Evolutionary conservation across 306 rosid species (phyloP).

Genomic region (Malus asiatica): DNA sequence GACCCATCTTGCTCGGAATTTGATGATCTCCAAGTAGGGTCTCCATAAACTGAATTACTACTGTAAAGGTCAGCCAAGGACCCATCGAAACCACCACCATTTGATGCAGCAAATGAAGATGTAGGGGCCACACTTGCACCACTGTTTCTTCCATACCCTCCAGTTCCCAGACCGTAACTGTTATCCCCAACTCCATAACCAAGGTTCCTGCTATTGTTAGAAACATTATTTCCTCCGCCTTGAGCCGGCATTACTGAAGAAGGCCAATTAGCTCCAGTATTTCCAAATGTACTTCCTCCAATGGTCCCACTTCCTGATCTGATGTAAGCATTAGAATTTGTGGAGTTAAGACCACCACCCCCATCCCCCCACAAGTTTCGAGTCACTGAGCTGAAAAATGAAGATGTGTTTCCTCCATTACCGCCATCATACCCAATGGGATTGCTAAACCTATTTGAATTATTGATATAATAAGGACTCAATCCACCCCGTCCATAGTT

Average conservation of each 20-base stretch:
- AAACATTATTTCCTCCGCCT: constrained; percentile 53
- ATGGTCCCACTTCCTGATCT: constrained; percentile 71
- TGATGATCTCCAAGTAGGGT: constrained; percentile 84
- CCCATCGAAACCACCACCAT: constrained; percentile 80
- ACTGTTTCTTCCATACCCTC: constrained; percentile 77
- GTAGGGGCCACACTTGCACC: constrained; percentile 47
- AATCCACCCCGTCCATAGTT: constrained; percentile 63
- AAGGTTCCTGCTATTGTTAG: constrained; percentile 53
- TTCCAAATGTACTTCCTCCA: constrained; percentile 62
- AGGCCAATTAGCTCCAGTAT: constrained; percentile 77
- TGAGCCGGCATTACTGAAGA: constrained; percentile 57
- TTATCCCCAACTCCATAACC: constrained; percentile 66
- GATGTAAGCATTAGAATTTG: constrained; percentile 53
- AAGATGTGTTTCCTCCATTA: constrained; percentile 57
- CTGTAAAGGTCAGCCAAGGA: constrained; percentile 59
- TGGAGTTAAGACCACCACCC: constrained; percentile 54
- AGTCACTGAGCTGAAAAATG: constrained; percentile 66
- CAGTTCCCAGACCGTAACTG: constrained; percentile 61
- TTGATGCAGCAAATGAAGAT: constrained; percentile 67
- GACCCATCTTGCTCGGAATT: constrained; percentile 75
- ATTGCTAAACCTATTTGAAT: constrained; percentile 56
- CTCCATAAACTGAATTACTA: constrained; percentile 61
- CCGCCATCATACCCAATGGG: constrained; percentile 62
- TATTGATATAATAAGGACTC: constrained; percentile 57
- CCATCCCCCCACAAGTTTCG: constrained; percentile 81